Base-by-base conservation (phyloP, 202 grass and related monocot species). In the Bolboschoenoplectus hybrid region DNA sequence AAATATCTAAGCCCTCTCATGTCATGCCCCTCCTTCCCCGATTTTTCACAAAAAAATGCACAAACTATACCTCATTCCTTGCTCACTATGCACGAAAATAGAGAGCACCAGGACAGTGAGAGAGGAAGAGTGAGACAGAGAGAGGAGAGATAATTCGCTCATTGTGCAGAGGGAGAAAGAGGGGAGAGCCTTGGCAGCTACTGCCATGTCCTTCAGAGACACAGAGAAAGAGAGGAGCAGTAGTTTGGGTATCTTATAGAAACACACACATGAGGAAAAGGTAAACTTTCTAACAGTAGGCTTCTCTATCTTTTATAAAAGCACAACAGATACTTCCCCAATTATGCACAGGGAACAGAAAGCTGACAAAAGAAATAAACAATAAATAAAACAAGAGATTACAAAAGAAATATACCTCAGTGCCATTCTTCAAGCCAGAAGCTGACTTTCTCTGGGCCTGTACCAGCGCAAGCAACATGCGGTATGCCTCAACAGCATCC, bases 401-500 rank as follows among this genome's bases (percentile, higher is more conserved):
- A 67, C 53, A 5, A 82, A 3, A 1, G 80, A 60, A 73, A 87
- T 84, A 86, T 88, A 98, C 97, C 93, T 99, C 85, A 86, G 65
- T 67, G 49, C 83, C 80, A 75, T 87, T 94, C 73, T 89, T 99
- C 38, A 79, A 39, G 87, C 87, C 73, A 79, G 90, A 92, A 85
- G 87, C 89, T 43, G 93, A 86, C 81, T 97, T 97, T 68, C 86
- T 85, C 67, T 99, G 97, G 88, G 97, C 97, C 83, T 99, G 97
- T 88, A 97, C 92, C 88, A 99, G 91, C 14, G 93, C 97, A 88
- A 99, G 93, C 63, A 99, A 85, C 46, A 86, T 44, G 69, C 90
- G 89, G 72, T 94, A 99, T 88, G 89, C 86, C 87, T 91, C 96
- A 46, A 92, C 85, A 63, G 93, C 96, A 91, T 98, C 93, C 85